A percentile compares a stretch with the other conserved stretches of the same genome.
Conservation (phyloP, 192 early-diverging fungal species). For the Coemansia sp. region DNA sequence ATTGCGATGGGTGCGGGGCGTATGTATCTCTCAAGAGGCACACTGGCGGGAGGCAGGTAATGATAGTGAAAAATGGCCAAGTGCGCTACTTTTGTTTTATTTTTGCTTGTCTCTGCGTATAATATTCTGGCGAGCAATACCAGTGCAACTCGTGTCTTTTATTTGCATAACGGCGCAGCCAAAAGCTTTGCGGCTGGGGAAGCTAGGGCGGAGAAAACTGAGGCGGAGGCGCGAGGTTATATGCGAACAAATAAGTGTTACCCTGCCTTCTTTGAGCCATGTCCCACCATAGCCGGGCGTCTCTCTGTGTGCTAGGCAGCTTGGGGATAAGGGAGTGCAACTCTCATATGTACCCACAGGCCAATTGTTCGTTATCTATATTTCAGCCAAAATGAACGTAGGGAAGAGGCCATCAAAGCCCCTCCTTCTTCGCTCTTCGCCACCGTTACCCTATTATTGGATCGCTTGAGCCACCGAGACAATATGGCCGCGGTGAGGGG, state of each 20-base stretch:
- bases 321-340: not conserved
- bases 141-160: not conserved
- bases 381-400: not conserved
- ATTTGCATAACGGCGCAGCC: not conserved
- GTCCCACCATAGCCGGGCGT: not conserved
- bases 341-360: not conserved
- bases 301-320: not conserved
- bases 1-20: not conserved
- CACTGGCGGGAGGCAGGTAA: not conserved
- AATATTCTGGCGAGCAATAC: not conserved
- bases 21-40: not conserved
- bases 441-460: not conserved
- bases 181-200: not conserved
- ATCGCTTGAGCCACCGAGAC: not conserved
- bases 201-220: not conserved
- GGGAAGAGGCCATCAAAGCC: not conserved
- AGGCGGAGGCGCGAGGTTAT: not conserved
- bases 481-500: not conserved
- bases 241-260: not conserved
- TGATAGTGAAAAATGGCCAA: too few relatives aligned
- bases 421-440: not conserved
- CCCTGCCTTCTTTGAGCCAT: too few relatives aligned
- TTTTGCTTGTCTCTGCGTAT: not conserved
- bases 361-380: not conserved
- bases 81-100: not conserved